These are phyloP conservation scores for thale cress (Arabidopsis thaliana) DNA, from an alignment of 345 rosid species.

Conservation along the genomic window DNA sequence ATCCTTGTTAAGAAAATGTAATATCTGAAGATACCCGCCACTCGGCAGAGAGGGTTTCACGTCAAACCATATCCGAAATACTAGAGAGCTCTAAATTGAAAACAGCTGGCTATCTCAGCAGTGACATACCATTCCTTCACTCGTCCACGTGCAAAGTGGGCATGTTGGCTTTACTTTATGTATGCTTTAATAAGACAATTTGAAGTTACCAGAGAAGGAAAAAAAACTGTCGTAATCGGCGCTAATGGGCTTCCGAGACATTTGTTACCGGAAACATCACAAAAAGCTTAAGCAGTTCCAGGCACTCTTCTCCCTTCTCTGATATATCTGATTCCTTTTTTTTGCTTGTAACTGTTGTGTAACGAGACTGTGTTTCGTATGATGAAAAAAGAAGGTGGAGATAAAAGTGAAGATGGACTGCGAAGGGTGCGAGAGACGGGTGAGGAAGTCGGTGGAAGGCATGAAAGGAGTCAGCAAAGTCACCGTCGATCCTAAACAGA, in stretches of 20 bases:
- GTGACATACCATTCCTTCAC: constrained; percentile 24
- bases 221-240: constrained; percentile 20
- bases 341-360: background rate
- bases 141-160: constrained; percentile 33
- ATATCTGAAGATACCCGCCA: background rate
- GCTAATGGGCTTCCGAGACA: constrained; percentile 27
- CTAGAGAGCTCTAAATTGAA: constrained; percentile 28
- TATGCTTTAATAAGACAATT: background rate
- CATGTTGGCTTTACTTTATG: constrained; percentile 4
- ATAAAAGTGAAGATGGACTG: constrained; percentile 66
- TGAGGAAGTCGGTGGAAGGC: constrained; percentile 65
- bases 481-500: constrained; percentile 62
- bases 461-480: constrained; percentile 70
- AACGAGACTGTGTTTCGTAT: constrained; percentile 12
- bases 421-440: constrained; percentile 77
- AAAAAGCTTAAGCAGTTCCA: constrained; percentile 43
- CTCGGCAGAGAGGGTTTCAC: background rate
- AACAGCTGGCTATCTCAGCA: constrained; percentile 25
- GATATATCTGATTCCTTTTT: background rate
- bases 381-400: constrained; percentile 54
- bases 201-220: background rate
- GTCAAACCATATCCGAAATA: background rate
- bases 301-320: constrained; percentile 31
- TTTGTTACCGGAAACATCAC: constrained; percentile 42
- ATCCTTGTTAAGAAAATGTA: background rate